Evolutionary conservation across 352 stramenopile genomes (phyloP).

Genomic region (Pythium grandisporangium): DNA sequence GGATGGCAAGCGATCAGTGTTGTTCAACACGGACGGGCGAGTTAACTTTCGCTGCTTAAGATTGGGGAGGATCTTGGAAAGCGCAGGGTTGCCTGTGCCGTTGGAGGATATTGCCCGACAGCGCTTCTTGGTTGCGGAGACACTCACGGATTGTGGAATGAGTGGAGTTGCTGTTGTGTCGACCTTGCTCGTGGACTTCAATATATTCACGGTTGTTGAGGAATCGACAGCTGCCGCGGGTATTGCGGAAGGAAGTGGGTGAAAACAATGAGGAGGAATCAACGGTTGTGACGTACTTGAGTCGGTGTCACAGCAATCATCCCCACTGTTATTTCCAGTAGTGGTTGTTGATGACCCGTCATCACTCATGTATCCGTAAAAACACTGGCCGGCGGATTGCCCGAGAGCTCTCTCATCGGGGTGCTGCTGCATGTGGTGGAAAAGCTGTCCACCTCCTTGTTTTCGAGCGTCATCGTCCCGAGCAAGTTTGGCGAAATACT

Average conservation of each 20-base stretch:
- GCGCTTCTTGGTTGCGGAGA: constrained; percentile 4
- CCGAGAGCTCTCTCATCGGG: no score
- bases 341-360: constrained; percentile 36
- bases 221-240: no score
- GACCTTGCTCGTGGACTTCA: background rate
- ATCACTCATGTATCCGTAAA: constrained; percentile 53
- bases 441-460: constrained; percentile 15
- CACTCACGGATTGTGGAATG: no score
- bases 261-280: no score
- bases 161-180: background rate
- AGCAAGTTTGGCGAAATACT: constrained; percentile 83
- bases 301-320: constrained; percentile 29
- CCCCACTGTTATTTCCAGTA: constrained; percentile 39
- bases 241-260: no score
- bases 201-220: no score
- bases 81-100: no score
- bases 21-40: no score
- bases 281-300: constrained; percentile 5
- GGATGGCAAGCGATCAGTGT: constrained; percentile 38
- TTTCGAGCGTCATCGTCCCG: constrained; percentile 66
- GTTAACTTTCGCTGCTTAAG: constrained; percentile 16
- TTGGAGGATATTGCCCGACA: background rate
- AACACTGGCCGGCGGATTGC: background rate
- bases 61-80: no score
- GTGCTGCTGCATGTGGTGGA: constrained; percentile 7